Evolutionary conservation across 2,329 filamentous ascomycete species (phyloP), one percentile per base, ranked within the genome.

Genomic region (Nemania abortiva): DNA sequence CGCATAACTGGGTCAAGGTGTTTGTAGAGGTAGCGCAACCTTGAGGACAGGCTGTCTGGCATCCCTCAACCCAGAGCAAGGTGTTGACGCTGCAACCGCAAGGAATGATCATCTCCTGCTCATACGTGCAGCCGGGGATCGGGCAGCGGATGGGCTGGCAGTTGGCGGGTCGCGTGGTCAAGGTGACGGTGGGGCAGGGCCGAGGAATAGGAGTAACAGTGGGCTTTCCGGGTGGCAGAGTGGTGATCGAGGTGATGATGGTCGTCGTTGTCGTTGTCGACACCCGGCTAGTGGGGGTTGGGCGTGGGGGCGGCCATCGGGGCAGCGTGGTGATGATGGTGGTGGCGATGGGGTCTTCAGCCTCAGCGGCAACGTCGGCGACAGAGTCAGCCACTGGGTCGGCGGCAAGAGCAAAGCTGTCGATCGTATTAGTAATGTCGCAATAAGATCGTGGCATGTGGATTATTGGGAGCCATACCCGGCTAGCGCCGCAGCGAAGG

Each of bases 81-180:
- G 80, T 81, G 70, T 74, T 74, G 49, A 78, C 72, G 1, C 27
- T n/a, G 70, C 80, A 81, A n/a, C 75, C 75, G 71, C 80, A 82
- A 3, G 79, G 79, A n/a, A 82, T 62, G 37, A 73, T 45, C 67
- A 81, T 55, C 15, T 76, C 74, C 52, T 74, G 58, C 61, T 77
- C 63, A 5, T 73, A 66, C 10, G 75, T 76, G 74, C 80, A 82
- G 2, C 74, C 79, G 15, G 80, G 80, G 47, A 81, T 75, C 1
- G 79, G 79, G 74, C 79, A 81, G 34, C 76, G 76, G 55, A 82
- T 74, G 6, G 76, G 72, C 7, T 72, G 47, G 72, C 80, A 82
- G 63, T 73, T 74, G 61, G 66, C 73, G 6, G 80, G 80, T 55
- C 74, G 75, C 15, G 79, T 81, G 18, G 77, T 79, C 64, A 73